A percentile compares a stretch with the other conserved stretches of the same genome.
Evolutionary conservation across 345 rosid genomes (phyloP).

Genomic region (Nephelium lappaceum): DNA sequence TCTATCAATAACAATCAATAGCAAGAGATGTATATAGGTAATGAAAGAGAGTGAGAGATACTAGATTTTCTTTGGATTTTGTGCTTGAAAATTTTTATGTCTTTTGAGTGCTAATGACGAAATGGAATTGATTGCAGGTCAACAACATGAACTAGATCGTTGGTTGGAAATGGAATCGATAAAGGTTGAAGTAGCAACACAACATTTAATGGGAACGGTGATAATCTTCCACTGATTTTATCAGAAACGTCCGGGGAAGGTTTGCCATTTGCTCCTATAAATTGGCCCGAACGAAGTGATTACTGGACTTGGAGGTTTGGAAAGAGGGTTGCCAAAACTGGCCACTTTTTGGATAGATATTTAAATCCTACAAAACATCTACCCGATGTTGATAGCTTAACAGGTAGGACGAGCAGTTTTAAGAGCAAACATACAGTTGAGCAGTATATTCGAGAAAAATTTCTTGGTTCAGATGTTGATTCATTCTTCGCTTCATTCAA

Average conservation of each 20-base stretch:
- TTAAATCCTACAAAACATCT: constrained; percentile 64
- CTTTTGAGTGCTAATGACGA: constrained; percentile 7
- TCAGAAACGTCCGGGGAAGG: constrained; percentile 59
- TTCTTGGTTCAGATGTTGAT: constrained; percentile 54
- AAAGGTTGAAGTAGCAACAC: constrained; percentile 34
- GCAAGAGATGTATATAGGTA: background rate
- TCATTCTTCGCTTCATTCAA: constrained; percentile 70
- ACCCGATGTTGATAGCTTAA: background rate
- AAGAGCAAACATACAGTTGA: constrained; percentile 57
- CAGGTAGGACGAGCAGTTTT: constrained; percentile 21
- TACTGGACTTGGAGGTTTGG: constrained; percentile 72
- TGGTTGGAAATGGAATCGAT: constrained; percentile 33
- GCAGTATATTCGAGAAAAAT: constrained; percentile 38
- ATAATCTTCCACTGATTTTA: constrained; percentile 42
- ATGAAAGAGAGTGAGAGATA: background rate
- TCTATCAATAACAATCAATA: background rate
- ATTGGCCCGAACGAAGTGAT: constrained; percentile 71
- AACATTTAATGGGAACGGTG: constrained; percentile 15
- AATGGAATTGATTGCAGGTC: constrained; percentile 23
- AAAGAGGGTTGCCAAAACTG: constrained; percentile 39
- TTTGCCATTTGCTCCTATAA: constrained; percentile 69
- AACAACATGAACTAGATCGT: background rate
- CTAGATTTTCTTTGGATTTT: background rate
- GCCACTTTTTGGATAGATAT: constrained; percentile 57
- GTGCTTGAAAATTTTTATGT: background rate